Percentiles rank a stretch among this genome's conserved stretches.
phyloP scores from a whole-genome alignment of 2,329 filamentous ascomycete genomes.

The Aspergillus nomiae region DNA sequence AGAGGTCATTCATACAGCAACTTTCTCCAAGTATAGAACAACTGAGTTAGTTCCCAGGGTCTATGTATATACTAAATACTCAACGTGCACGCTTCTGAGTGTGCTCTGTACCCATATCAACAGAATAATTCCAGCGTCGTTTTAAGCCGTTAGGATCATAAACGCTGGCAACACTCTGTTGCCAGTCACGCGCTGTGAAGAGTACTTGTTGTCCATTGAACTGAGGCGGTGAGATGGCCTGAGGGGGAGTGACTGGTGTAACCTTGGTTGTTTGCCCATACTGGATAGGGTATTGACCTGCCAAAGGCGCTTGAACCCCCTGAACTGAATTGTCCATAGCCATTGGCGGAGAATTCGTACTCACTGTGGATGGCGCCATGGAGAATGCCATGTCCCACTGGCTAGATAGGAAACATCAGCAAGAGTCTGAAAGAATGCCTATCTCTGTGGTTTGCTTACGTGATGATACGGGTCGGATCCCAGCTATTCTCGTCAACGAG shows the following conservation, averaged over 20 bases:
- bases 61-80: slow-evolving; percentile 2
- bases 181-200: slow-evolving; percentile 50
- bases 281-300: slow-evolving; percentile 38
- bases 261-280: slow-evolving; percentile 35
- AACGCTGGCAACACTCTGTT: slow-evolving; percentile 51
- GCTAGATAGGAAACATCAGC: slow-evolving; percentile 48
- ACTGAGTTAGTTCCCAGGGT: neutral
- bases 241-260: slow-evolving; percentile 30
- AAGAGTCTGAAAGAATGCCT: neutral
- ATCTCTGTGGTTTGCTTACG: slow-evolving; percentile 59
- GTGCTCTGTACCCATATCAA: slow-evolving; percentile 33
- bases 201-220: slow-evolving; percentile 38
- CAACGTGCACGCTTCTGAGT: slow-evolving; percentile 37
- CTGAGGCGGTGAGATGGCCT: slow-evolving; percentile 36
- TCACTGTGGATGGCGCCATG: slow-evolving; percentile 57
- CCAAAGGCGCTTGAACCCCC: slow-evolving; percentile 28
- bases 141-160: slow-evolving; percentile 50
- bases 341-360: slow-evolving; percentile 46
- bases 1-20: neutral
- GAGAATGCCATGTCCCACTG: slow-evolving; percentile 97
- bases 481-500: slow-evolving; percentile 71
- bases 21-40: neutral
- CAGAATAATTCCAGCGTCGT: slow-evolving; percentile 45
- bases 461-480: slow-evolving; percentile 87
- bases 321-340: slow-evolving; percentile 32